Conservation (phyloP, 345 rosid species). For the Noccaea bulbosa region DNA sequence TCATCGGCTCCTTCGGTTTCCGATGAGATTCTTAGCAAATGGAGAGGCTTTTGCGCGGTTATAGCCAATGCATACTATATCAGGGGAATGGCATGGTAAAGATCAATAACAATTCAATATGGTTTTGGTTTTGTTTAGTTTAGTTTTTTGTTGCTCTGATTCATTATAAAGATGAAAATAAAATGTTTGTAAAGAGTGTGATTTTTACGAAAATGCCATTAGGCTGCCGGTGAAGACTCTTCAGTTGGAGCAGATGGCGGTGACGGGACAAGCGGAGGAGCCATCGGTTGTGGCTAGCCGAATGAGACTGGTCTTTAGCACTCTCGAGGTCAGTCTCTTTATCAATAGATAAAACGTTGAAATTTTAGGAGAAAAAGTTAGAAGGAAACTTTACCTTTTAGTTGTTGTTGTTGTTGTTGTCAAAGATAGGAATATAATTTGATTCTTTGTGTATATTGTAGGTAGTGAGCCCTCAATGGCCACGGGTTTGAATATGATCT, state of each 20-base stretch:
- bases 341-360: background rate
- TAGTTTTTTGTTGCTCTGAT: background rate
- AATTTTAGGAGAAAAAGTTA: background rate
- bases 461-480: constrained; percentile 98
- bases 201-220: constrained; percentile 5
- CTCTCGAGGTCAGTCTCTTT: constrained; percentile 73
- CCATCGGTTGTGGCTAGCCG: constrained; percentile 88
- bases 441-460: constrained; percentile 44
- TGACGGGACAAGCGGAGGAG: constrained; percentile 74
- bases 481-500: constrained; percentile 51
- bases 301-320: constrained; percentile 84
- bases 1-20: constrained; percentile 75
- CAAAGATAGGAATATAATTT: background rate
- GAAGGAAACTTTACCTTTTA: too few relatives aligned
- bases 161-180: background rate
- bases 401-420: too few relatives aligned
- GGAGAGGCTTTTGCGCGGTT: constrained; percentile 92
- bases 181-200: background rate
- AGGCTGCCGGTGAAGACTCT: constrained; percentile 98
- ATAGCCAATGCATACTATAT: constrained; percentile 88
- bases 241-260: constrained; percentile 95
- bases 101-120: constrained; percentile 25
- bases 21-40: constrained; percentile 56
- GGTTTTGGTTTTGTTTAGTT: background rate
- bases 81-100: constrained; percentile 96